Conservation (phyloP, 257 asterid species). For the Solanum lycopersicoides region DNA sequence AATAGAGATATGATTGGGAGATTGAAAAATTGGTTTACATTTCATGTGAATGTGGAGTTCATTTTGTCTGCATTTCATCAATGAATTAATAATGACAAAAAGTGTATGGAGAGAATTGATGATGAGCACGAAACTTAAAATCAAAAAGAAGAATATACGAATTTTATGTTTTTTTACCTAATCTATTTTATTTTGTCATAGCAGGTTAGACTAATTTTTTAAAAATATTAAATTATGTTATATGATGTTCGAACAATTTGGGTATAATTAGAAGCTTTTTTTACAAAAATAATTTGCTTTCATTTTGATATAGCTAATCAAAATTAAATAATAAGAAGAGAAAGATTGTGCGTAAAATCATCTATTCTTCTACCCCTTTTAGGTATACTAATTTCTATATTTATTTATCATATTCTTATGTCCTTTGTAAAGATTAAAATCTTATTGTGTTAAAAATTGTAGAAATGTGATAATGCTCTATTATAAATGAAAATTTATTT, state of each 20-base stretch:
- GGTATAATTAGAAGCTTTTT: neutral
- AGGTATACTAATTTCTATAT: neutral
- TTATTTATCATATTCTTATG: neutral
- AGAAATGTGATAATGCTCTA: neutral
- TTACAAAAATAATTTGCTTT: neutral
- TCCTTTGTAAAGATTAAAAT: neutral
- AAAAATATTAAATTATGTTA: neutral
- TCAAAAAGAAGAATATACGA: neutral
- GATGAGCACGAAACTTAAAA: conserved; percentile 29
- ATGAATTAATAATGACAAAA: conserved; percentile 11
- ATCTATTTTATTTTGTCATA: neutral
- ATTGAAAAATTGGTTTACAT: conserved; percentile 11
- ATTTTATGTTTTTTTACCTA: neutral
- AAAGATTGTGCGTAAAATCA: neutral
- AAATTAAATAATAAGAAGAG: neutral
- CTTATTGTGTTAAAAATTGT: neutral
- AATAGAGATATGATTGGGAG: conserved; percentile 21
- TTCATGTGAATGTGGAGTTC: conserved; percentile 62
- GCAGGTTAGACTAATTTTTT: neutral
- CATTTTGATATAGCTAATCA: neutral
- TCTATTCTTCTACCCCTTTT: neutral
- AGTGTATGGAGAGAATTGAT: conserved; percentile 11
- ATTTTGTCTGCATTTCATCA: conserved; percentile 56
- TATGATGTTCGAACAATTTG: neutral
- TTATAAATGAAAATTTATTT: neutral